These are phyloP conservation scores for Kwoniella dendrophila DNA, from an alignment of 768 basidiomycete species.

Conservation along the genomic window DNA sequence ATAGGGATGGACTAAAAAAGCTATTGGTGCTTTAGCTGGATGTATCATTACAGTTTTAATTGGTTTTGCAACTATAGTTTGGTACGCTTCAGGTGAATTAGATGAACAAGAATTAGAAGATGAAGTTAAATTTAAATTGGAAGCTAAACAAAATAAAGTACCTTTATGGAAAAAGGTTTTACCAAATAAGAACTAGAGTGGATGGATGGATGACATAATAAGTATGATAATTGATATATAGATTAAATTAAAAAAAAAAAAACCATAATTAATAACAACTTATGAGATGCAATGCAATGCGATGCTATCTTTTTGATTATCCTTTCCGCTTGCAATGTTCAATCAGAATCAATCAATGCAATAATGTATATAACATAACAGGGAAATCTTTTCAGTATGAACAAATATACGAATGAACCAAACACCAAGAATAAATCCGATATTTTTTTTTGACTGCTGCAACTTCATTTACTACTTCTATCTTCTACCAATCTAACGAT, in stretches of 20 bases:
- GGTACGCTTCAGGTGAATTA: constrained; percentile 81
- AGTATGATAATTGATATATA: too few relatives aligned
- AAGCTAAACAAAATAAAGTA: constrained; percentile 59
- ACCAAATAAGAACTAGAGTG: constrained; percentile 14
- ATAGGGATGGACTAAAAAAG: constrained; percentile 57
- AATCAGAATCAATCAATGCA: too few relatives aligned
- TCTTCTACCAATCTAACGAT: not conserved
- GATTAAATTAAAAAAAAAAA: too few relatives aligned
- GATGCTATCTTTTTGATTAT: too few relatives aligned
- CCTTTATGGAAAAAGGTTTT: constrained; percentile 25
- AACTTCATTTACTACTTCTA: constrained; percentile 4
- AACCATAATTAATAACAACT: too few relatives aligned
- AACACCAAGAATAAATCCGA: too few relatives aligned
- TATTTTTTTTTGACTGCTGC: not conserved
- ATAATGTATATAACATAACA: constrained; percentile 7
- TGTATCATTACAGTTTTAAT: constrained; percentile 80
- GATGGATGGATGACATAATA: not conserved
- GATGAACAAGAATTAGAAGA: constrained; percentile 80
- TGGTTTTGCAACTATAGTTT: constrained; percentile 78
- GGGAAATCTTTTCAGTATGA: not conserved
- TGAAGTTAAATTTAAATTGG: constrained; percentile 65
- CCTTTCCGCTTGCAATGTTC: too few relatives aligned
- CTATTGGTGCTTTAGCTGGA: constrained; percentile 58
- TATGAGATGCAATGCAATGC: too few relatives aligned
- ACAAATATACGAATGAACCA: not conserved